Evolutionary conservation across 345 rosid species (phyloP), one percentile per base, ranked within the genome.

Genomic region (Dipteronia sinensis): DNA sequence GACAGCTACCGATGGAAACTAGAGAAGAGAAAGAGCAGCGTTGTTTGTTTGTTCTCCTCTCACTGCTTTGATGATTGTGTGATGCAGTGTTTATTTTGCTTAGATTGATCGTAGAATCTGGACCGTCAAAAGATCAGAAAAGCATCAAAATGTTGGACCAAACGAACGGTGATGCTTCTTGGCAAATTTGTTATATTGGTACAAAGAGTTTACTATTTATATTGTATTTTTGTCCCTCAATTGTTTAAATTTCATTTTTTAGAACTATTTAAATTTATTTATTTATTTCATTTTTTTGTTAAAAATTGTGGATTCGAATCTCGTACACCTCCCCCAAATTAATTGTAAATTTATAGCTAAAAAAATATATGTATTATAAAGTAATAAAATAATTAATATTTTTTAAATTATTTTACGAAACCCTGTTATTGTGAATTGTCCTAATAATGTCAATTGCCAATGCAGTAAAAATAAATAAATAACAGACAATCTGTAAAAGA

Each of bases 1-100:
- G 67, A 59, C 22, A 66, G 78, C 68, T 20, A 74, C 71, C 11
- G 77, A 66, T 65, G 70, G 42, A 65, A 76, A 27, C 34, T 68
- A 31, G 23, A 58, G 63, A 19, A 58, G 27, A 59, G 27, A 9
- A 58, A 58, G 38, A 15, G 27, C 9, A 27, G 10, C 19, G 15
- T 42, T 8, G 13, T 46, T 46, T 46, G 49, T 9, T 10, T 55
- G 47, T 23, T 44, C 73, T 42, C 19, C 8, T 42, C 55, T 8
- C 16, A 55, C 3, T 27, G 29, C 17, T 64, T 46, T 13, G 44
- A 27, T 25, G 61, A 65, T 49, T 34, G 71, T 65, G 71, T 75
- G 20, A 13, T 53, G 2, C 22, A 20, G 78, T 2, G 46, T 8
- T 56, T 7, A 66, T 7, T 0, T 66, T 75, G 8, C 23, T 51